A percentile compares a stretch with the other conserved stretches of the same genome.
Evolutionary conservation across 805 yeast species (phyloP).

Genomic region (Saccharomycopsis lassenensis): DNA sequence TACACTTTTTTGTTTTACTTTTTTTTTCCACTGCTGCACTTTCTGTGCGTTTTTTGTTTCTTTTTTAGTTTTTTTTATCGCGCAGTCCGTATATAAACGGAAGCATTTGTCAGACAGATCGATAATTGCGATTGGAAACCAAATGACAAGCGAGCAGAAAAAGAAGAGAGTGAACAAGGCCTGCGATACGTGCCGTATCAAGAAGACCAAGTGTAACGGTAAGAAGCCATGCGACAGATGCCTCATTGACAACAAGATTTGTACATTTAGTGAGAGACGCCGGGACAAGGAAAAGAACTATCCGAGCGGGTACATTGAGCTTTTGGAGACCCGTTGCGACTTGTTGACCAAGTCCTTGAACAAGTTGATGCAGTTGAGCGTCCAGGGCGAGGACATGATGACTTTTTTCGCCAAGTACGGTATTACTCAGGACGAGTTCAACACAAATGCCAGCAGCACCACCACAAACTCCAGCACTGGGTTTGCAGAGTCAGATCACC

Average conservation of each 20-base stretch:
- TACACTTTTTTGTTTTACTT: no score
- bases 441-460: neutral
- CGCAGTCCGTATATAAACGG: no score
- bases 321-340: constrained; percentile 46
- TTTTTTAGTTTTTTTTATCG: neutral
- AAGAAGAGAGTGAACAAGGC: constrained; percentile 56
- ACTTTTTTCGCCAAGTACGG: constrained; percentile 6
- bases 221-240: constrained; percentile 50
- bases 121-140: no score
- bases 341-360: constrained; percentile 37
- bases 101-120: no score
- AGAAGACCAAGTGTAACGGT: constrained; percentile 57
- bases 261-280: constrained; percentile 47
- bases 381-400: constrained; percentile 7
- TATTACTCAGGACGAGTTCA: no score
- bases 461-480: neutral
- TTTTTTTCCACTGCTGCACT: no score
- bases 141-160: constrained; percentile 18
- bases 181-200: constrained; percentile 51
- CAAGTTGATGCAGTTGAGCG: constrained; percentile 14
- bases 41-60: neutral
- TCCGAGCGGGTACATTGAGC: constrained; percentile 51
- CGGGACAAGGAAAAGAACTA: constrained; percentile 43
- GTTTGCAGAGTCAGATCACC: neutral
- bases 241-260: constrained; percentile 42